These are phyloP conservation scores for Fomitopsis serialis DNA, from an alignment of 768 basidiomycete species.

Conservation along the genomic window DNA sequence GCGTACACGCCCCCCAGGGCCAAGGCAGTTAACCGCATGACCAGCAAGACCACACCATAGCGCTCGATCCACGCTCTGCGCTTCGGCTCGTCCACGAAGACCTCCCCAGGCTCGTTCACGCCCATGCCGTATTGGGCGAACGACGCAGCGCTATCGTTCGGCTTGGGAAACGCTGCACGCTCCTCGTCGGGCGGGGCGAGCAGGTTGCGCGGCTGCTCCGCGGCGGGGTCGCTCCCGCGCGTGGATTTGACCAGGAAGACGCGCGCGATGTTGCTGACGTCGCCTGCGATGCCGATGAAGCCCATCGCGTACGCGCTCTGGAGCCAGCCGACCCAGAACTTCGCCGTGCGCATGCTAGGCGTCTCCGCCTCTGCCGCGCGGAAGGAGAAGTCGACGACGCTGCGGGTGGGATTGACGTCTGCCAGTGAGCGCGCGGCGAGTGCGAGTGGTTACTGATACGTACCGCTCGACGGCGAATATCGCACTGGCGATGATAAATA, in stretches of 20 bases:
- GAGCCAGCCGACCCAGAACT: conserved; percentile 13
- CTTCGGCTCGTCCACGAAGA: conserved; percentile 2
- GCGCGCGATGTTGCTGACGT: conserved; percentile 7
- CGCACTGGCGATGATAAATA: conserved; percentile 29
- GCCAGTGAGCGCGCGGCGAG: too few species aligned
- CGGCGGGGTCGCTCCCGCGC: too few species aligned
- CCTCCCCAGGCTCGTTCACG: not conserved
- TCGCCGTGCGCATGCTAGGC: conserved; percentile 7
- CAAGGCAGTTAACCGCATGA: conserved; percentile 1
- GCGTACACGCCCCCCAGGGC: conserved; percentile 1
- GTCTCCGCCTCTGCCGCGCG: conserved; percentile 17
- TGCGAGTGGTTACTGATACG: too few species aligned
- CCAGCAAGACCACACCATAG: not conserved
- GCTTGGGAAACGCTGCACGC: not conserved
- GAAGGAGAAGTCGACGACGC: conserved; percentile 17
- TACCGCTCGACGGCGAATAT: conserved; percentile 35
- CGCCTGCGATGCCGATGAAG: conserved; percentile 11
- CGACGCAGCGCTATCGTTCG: not conserved
- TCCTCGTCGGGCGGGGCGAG: not conserved
- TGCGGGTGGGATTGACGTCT: not conserved
- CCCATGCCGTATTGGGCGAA: too few species aligned
- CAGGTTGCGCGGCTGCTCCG: not conserved
- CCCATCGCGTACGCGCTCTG: conserved; percentile 13
- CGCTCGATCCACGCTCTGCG: conserved; percentile 1
- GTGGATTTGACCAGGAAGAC: conserved; percentile 8